Evolutionary conservation across 208 protist species (phyloP).

Genomic region (Leishmania aethiopica): DNA sequence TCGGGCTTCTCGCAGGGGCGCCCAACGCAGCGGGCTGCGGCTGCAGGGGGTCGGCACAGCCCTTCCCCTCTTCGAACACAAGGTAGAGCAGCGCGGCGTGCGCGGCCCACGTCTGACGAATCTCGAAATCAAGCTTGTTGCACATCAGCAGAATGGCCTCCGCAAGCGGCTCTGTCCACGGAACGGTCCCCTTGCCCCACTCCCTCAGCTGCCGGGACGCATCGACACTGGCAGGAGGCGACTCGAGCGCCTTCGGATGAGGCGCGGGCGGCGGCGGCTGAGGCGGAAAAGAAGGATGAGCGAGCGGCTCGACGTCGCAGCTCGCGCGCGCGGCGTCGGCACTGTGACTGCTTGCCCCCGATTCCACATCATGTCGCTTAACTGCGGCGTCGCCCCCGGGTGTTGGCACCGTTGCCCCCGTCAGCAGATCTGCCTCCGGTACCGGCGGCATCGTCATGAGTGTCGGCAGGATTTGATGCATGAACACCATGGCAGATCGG

Average conservation of each 20-base stretch:
- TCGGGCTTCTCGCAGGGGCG: not conserved
- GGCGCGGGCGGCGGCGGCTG: not conserved
- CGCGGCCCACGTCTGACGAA: not conserved
- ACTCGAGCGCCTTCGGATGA: not conserved
- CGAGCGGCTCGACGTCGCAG: not conserved
- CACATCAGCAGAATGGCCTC: slow-evolving; percentile 16
- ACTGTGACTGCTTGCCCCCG: not conserved
- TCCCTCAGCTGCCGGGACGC: not conserved
- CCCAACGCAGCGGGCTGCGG: not conserved
- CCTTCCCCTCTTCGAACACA: not conserved
- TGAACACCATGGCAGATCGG: not conserved
- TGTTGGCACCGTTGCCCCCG: not conserved
- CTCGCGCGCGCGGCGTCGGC: not conserved
- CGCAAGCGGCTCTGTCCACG: slow-evolving; percentile 25
- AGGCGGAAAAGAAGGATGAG: not conserved
- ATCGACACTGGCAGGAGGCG: not conserved
- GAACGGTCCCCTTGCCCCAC: slow-evolving; percentile 12
- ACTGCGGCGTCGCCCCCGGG: not conserved
- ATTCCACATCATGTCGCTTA: not conserved
- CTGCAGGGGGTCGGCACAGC: not conserved
- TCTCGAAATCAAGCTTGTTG: not conserved
- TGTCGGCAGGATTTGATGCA: not conserved
- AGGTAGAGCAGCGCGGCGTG: slow-evolving; percentile 17
- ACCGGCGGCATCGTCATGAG: slow-evolving; percentile 7
- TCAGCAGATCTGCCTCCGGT: slow-evolving; percentile 1